Evolutionary conservation across 2,329 filamentous ascomycete species (phyloP).

Genomic region (Peltaster fructicola): DNA sequence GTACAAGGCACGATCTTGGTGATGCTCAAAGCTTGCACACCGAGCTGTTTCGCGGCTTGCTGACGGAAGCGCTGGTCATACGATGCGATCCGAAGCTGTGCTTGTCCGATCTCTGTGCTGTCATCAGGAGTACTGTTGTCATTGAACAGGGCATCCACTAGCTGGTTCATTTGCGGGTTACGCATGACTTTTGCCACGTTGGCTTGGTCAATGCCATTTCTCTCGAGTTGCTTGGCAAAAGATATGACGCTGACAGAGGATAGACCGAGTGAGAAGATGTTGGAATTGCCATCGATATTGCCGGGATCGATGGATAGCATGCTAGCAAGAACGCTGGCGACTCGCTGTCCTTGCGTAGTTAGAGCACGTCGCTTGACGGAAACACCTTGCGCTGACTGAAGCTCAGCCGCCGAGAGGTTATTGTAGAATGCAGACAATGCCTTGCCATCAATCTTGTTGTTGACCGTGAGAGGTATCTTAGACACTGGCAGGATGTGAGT

Average conservation of each 20-base stretch:
- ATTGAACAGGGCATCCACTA: slow-evolving; percentile 20
- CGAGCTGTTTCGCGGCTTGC: slow-evolving; percentile 35
- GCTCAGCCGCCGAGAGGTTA: slow-evolving; percentile 37
- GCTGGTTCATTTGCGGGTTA: slow-evolving; percentile 26
- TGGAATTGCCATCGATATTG: slow-evolving; percentile 38
- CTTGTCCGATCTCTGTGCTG: slow-evolving; percentile 31
- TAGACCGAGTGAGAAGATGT: slow-evolving; percentile 69
- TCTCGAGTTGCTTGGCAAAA: slow-evolving; percentile 46
- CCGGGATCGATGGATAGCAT: slow-evolving; percentile 31
- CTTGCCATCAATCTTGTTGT: slow-evolving; percentile 76
- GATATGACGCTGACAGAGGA: slow-evolving; percentile 74
- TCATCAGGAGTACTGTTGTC: slow-evolving; percentile 4
- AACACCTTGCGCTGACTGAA: slow-evolving; percentile 37
- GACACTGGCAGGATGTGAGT: slow-evolving; percentile 61
- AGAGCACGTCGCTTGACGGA: slow-evolving; percentile 13
- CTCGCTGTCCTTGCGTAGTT: slow-evolving; percentile 16
- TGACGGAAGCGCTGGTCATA: slow-evolving; percentile 44
- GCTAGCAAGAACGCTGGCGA: slow-evolving; percentile 38
- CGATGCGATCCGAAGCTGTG: slow-evolving; percentile 34
- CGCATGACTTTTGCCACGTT: slow-evolving; percentile 52
- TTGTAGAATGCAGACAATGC: slow-evolving; percentile 49
- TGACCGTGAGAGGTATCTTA: slow-evolving; percentile 61
- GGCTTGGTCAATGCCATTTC: slow-evolving; percentile 40
- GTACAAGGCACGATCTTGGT: slow-evolving; percentile 70
- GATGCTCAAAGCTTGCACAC: slow-evolving; percentile 34